phyloP scores from a whole-genome alignment of 2,329 filamentous ascomycete species.

The Penicillium rolfsii region DNA sequence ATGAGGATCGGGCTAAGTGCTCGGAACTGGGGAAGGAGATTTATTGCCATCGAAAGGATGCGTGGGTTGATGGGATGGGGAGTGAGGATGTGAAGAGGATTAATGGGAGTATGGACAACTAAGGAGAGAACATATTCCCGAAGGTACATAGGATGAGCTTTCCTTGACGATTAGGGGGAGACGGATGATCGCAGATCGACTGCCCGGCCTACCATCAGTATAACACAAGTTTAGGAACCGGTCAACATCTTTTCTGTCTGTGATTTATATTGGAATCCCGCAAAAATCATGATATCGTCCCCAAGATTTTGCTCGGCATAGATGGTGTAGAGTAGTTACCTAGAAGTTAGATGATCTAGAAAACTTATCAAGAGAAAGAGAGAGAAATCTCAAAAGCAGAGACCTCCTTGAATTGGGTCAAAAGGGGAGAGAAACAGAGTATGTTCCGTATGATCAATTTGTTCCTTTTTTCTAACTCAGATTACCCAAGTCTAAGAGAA shows the following conservation, averaged over 20 bases:
- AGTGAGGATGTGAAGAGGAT: constrained; percentile 12
- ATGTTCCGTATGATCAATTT: too few relatives aligned
- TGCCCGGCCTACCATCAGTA: neutral
- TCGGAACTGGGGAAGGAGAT: constrained; percentile 25
- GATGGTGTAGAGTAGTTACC: too few relatives aligned
- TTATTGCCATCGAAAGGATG: constrained; percentile 27
- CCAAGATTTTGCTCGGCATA: neutral
- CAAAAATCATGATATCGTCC: neutral
- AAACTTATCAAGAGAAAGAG: too few relatives aligned
- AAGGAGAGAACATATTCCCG: neutral
- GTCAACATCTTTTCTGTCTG: neutral
- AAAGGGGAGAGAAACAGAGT: too few relatives aligned
- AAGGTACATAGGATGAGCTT: neutral
- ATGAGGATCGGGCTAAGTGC: constrained; percentile 17
- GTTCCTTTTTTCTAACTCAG: too few relatives aligned
- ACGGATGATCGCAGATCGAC: neutral
- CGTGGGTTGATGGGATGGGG: constrained; percentile 24
- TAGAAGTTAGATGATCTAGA: too few relatives aligned
- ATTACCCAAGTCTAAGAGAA: too few relatives aligned
- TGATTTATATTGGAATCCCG: neutral
- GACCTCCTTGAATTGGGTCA: too few relatives aligned
- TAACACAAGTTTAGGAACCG: neutral
- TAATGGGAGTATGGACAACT: constrained; percentile 6
- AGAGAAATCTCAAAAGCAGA: too few relatives aligned
- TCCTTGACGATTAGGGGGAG: too few relatives aligned